These are phyloP conservation scores for Themeda triandra DNA, from an alignment of 176 grass and related monocot genomes.

Conservation along the genomic window DNA sequence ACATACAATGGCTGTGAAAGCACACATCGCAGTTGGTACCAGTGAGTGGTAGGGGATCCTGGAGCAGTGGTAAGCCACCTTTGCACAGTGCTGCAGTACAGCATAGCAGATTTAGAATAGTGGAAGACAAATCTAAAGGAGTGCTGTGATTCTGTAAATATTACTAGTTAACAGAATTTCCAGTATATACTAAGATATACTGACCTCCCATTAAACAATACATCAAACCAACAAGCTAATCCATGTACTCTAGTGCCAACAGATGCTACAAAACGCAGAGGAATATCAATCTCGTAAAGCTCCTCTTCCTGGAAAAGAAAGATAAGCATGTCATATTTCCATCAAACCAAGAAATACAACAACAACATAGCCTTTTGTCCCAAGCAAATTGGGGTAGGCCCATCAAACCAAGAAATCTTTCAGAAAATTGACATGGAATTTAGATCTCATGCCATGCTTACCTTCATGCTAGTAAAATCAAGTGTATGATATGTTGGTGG, in stretches of 20 bases:
- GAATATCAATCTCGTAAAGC: constrained; percentile 93
- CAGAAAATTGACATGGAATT: constrained; percentile 27
- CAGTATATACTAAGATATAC: background rate
- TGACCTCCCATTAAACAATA: constrained; percentile 93
- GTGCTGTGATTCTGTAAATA: constrained; percentile 15
- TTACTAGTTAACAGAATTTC: background rate
- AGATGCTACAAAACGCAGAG: constrained; percentile 78
- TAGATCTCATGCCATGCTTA: constrained; percentile 34
- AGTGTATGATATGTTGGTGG: constrained; percentile 62
- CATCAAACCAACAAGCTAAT: constrained; percentile 99
- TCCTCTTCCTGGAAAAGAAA: constrained; percentile 86
- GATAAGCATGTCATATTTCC: constrained; percentile 12
- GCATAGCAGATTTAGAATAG: constrained; percentile 7
- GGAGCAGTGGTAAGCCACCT: constrained; percentile 97
- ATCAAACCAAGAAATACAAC: constrained; percentile 3
- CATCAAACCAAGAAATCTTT: constrained; percentile 5
- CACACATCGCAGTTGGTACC: constrained; percentile 96
- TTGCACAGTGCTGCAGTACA: constrained; percentile 70
- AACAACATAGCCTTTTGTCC: no score
- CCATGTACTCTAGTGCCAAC: constrained; percentile 97
- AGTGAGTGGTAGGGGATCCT: constrained; percentile 93
- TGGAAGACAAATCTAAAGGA: background rate
- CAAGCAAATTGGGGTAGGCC: no score
- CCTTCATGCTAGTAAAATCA: constrained; percentile 92
- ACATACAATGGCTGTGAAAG: constrained; percentile 93